Conservation (phyloP, 768 basidiomycete genomes). For the Rhodotorula graminis region DNA sequence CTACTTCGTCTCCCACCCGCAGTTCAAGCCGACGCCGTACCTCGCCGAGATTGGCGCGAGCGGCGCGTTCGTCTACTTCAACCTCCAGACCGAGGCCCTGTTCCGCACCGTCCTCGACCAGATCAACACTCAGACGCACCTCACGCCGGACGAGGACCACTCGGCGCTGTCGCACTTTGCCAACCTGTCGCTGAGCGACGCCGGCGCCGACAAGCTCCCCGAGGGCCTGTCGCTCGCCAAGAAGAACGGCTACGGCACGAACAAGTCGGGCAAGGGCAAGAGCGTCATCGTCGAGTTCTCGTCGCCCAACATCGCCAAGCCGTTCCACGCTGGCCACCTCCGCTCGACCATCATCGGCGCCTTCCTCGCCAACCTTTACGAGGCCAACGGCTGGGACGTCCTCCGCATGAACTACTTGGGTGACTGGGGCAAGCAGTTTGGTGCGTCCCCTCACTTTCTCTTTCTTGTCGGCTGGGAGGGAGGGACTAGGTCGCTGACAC, state of each 20-base stretch:
- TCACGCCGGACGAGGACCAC: slow-evolving; percentile 52
- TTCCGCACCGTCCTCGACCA: slow-evolving; percentile 65
- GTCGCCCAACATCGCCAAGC: slow-evolving; percentile 94
- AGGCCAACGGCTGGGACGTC: slow-evolving; percentile 90
- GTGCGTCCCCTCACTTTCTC: slow-evolving; percentile 34
- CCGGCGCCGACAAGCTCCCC: slow-evolving; percentile 12
- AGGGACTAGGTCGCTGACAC: too few relatives aligned
- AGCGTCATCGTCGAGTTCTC: slow-evolving; percentile 85
- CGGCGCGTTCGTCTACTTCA: slow-evolving; percentile 77
- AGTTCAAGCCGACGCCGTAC: slow-evolving; percentile 84
- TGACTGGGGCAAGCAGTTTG: slow-evolving; percentile 96
- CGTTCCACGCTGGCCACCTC: slow-evolving; percentile 95
- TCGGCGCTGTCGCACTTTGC: slow-evolving; percentile 43
- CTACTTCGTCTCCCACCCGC: not conserved
- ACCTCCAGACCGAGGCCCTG: slow-evolving; percentile 62
- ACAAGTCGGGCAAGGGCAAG: slow-evolving; percentile 70
- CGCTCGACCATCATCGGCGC: slow-evolving; percentile 99
- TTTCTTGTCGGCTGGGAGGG: too few relatives aligned
- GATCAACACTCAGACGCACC: slow-evolving; percentile 66
- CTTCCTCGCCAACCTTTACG: slow-evolving; percentile 84
- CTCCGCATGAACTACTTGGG: slow-evolving; percentile 87
- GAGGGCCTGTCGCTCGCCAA: slow-evolving; percentile 22
- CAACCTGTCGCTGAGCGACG: slow-evolving; percentile 34
- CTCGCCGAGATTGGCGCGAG: slow-evolving; percentile 64
- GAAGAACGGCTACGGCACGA: slow-evolving; percentile 67